phyloP scores from a whole-genome alignment of 257 asterid genomes.

The Fraxinus excelsior region DNA sequence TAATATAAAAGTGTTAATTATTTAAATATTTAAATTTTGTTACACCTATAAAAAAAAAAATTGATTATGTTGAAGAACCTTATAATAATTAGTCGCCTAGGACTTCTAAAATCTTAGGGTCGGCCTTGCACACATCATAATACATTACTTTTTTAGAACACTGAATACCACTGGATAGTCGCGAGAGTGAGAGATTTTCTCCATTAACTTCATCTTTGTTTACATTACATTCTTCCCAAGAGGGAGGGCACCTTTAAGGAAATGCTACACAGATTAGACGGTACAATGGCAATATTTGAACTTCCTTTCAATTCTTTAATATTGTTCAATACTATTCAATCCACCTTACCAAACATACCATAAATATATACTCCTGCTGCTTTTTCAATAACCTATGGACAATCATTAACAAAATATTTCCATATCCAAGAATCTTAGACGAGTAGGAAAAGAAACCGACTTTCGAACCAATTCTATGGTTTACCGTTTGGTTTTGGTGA shows the following conservation, averaged over 20 bases:
- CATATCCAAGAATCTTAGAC: conserved; percentile 15
- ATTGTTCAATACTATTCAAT: neutral
- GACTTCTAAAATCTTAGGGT: no score
- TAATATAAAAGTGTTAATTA: no score
- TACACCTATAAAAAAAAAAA: no score
- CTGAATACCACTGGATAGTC: no score
- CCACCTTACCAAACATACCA: neutral
- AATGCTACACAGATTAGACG: neutral
- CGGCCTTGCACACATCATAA: no score
- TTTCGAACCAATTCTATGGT: conserved; percentile 24
- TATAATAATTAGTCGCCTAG: no score
- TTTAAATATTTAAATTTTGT: no score
- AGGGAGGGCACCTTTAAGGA: no score
- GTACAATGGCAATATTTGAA: neutral
- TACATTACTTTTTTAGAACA: no score
- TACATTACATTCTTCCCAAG: neutral
- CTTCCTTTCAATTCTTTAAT: neutral
- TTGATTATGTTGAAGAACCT: no score
- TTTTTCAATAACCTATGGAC: neutral
- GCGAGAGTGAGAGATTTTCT: neutral
- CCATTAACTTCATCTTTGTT: neutral
- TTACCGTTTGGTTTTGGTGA: conserved; percentile 57
- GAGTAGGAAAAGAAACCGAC: neutral
- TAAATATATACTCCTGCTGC: neutral
- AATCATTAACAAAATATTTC: conserved; percentile 4